Percentiles rank a stretch among this genome's conserved stretches.
These are phyloP conservation scores for Hyphopichia fennica DNA, from an alignment of 1,139 yeast species.

Conservation along the genomic window DNA sequence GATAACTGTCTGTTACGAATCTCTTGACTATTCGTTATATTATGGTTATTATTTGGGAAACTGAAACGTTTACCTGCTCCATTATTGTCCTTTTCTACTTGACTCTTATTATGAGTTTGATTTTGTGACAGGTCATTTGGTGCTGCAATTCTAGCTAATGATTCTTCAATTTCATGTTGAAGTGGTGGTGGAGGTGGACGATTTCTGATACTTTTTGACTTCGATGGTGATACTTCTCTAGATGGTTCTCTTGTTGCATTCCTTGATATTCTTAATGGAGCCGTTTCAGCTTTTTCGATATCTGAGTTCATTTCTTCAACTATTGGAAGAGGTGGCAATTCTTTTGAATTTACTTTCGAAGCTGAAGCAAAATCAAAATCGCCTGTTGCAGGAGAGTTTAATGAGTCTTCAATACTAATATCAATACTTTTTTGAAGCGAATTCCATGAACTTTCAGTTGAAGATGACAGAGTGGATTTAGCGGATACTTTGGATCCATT, in stretches of 20 bases:
- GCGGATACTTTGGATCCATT: conserved; percentile 2
- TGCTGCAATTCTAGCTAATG: background rate
- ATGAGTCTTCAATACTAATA: conserved; percentile 17
- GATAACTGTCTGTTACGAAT: conserved; percentile 15
- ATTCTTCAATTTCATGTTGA: background rate
- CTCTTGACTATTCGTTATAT: conserved; percentile 34
- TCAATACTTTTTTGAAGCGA: conserved; percentile 38
- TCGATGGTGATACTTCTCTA: background rate
- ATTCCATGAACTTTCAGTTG: conserved; percentile 26
- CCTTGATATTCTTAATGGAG: conserved; percentile 3
- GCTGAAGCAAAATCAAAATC: conserved; percentile 1
- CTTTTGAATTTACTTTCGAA: background rate
- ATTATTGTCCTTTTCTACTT: conserved; percentile 19
- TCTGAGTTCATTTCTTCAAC: background rate
- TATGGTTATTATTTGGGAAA: conserved; percentile 37
- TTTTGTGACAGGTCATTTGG: background rate
- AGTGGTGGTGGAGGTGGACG: background rate
- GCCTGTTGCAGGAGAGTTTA: background rate
- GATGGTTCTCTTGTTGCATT: background rate
- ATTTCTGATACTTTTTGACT: background rate
- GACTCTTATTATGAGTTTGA: conserved; percentile 8
- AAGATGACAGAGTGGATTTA: background rate
- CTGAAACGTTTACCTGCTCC: conserved; percentile 39
- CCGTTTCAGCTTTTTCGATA: background rate
- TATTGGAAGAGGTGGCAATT: conserved; percentile 1